Conservation (phyloP, 257 asterid species). For the Eucommia ulmoides region DNA sequence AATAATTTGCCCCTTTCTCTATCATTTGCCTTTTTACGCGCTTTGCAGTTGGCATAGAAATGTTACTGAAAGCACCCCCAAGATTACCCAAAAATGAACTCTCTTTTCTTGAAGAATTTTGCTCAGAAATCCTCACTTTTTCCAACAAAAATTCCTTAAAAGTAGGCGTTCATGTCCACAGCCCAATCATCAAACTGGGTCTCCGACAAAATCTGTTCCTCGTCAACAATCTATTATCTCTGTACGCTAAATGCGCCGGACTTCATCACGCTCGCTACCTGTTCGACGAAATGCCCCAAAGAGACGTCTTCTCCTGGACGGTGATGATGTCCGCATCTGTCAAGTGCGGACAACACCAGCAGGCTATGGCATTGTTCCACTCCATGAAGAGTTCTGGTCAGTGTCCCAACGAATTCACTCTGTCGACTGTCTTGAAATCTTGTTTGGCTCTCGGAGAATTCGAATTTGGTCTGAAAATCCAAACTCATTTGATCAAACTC, state of each 20-base stretch:
- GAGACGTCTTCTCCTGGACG: slow-evolving; percentile 10
- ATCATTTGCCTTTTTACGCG: too few species aligned
- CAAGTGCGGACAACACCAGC: slow-evolving; percentile 4
- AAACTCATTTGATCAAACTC: slow-evolving; percentile 2
- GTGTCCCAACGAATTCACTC: slow-evolving; percentile 6
- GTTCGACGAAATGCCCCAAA: slow-evolving; percentile 13
- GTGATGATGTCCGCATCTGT: slow-evolving; percentile 9
- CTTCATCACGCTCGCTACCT: slow-evolving; percentile 6
- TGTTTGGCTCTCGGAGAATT: slow-evolving; percentile 5
- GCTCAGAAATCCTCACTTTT: slow-evolving; percentile 2
- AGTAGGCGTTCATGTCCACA: slow-evolving; percentile 6
- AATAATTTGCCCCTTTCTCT: too few species aligned
- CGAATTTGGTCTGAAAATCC: slow-evolving; percentile 1
- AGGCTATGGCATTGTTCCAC: slow-evolving; percentile 6
- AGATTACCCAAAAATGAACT: not conserved
- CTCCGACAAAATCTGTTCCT: slow-evolving; percentile 6
- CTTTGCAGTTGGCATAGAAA: too few species aligned
- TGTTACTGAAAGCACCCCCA: slow-evolving; percentile 6
- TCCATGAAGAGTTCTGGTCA: slow-evolving; percentile 6
- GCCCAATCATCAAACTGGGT: slow-evolving; percentile 9
- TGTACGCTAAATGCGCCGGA: slow-evolving; percentile 7
- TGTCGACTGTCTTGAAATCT: slow-evolving; percentile 6
- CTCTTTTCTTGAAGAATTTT: slow-evolving; percentile 1
- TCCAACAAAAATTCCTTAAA: slow-evolving; percentile 7
- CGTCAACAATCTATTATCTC: slow-evolving; percentile 5